Conservation (phyloP, 768 basidiomycete species). For the Termitomyces sp. region DNA sequence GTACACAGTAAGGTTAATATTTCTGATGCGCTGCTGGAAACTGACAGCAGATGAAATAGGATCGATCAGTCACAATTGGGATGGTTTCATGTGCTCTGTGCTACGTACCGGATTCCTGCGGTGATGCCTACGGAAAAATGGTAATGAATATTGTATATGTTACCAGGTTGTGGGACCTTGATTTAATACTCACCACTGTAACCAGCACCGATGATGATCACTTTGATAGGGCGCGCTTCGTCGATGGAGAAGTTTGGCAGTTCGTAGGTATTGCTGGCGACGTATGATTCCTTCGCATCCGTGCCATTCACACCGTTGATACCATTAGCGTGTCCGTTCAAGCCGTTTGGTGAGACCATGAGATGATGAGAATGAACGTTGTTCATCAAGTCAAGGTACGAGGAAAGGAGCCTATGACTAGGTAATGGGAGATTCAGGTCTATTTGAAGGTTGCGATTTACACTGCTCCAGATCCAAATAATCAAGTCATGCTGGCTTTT, state of each 20-base stretch:
- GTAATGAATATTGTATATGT: neutral
- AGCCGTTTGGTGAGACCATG: neutral
- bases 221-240: constrained; percentile 46
- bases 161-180: neutral
- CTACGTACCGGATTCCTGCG: constrained; percentile 45
- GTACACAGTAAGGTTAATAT: constrained; percentile 50
- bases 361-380: neutral
- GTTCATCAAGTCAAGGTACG: neutral
- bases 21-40: constrained; percentile 46
- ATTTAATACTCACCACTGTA: constrained; percentile 37
- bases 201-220: constrained; percentile 53
- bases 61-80: neutral
- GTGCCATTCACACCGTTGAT: neutral
- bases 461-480: neutral
- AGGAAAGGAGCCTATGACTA: neutral
- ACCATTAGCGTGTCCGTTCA: neutral
- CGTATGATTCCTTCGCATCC: neutral
- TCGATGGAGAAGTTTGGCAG: constrained; percentile 45
- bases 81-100: neutral
- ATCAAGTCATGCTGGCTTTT: neutral
- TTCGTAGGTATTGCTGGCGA: constrained; percentile 11
- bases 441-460: neutral
- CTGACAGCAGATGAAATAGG: constrained; percentile 19
- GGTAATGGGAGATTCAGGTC: neutral
- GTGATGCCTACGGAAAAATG: constrained; percentile 31